Percentiles rank a stretch among this genome's conserved stretches.
These are phyloP conservation scores for Chamaecyparis obtusa DNA, from an alignment of 75 land plant species.

Conservation along the genomic window DNA sequence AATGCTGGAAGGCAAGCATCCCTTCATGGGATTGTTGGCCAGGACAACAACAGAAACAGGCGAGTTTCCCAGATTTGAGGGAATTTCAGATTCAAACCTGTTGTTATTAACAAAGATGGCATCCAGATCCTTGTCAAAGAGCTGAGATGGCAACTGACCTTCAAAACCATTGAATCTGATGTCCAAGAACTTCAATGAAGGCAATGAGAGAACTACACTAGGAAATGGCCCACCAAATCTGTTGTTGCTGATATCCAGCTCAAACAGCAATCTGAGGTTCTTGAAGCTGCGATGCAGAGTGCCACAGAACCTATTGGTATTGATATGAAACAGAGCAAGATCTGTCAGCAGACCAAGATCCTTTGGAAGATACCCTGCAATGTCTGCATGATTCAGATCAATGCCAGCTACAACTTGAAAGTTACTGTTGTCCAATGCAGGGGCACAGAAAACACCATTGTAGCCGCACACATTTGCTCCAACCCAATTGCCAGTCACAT, in stretches of 20 bases:
- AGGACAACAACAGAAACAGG: slow-evolving; percentile 41
- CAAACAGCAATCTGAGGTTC: slow-evolving; percentile 32
- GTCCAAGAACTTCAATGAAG: slow-evolving; percentile 44
- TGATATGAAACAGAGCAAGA: slow-evolving; percentile 45
- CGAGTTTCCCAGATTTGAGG: slow-evolving; percentile 35
- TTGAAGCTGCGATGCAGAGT: slow-evolving; percentile 30
- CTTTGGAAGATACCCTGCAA: slow-evolving; percentile 38
- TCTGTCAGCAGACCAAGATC: slow-evolving; percentile 41
- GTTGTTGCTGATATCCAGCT: slow-evolving; percentile 78
- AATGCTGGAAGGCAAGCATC: slow-evolving; percentile 38
- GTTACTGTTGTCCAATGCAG: slow-evolving; percentile 27
- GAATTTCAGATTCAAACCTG: slow-evolving; percentile 29
- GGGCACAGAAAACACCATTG: slow-evolving; percentile 53
- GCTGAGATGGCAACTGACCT: slow-evolving; percentile 33
- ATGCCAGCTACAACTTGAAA: slow-evolving; percentile 38
- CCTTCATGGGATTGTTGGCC: slow-evolving; percentile 45
- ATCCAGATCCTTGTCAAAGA: slow-evolving; percentile 48
- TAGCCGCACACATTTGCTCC: slow-evolving; percentile 55
- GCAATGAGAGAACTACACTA: slow-evolving; percentile 40
- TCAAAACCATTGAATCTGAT: slow-evolving; percentile 56
- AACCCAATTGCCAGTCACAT: slow-evolving; percentile 49
- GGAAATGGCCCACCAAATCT: slow-evolving; percentile 67
- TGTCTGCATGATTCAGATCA: slow-evolving; percentile 42
- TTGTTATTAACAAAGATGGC: slow-evolving; percentile 49
- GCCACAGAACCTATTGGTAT: slow-evolving; percentile 51